Evolutionary conservation across 2,329 filamentous ascomycete species (phyloP), one percentile per base, ranked within the genome.

Genomic region (Daldinia sp.): DNA sequence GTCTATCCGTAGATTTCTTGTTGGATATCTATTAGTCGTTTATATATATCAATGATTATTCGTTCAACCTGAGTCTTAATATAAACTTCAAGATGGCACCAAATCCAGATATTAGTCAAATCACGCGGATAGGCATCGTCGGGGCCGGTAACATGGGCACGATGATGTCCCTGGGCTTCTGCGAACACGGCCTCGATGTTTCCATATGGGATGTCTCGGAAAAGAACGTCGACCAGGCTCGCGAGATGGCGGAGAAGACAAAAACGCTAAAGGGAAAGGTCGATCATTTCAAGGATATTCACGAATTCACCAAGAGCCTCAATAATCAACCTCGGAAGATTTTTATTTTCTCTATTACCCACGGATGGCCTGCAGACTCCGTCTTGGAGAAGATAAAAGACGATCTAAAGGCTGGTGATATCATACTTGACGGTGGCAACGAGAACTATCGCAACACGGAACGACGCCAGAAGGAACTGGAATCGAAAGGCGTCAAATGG

Each of bases 401-500:
- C 59, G 87, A 85, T 63, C 77, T 92, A 3, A 79, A 82, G 15
- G 78, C 79, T 43, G 85, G 85, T 11, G 89, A 92, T 71, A 85
- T 91, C 52, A 86, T 92, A 56, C 80, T 92, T 29, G 89, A 91
- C 71, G 87, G 85, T 8, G 86, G 85, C 0, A 92, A 91, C 69
- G 88, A 92, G 74, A 81, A 89, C 71, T 91, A 86, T 75, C 76
- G 81, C 32, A 86, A 85, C 47, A 91, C 89, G 0, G 85, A 92
- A 71, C 74, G 86, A 9, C 78, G 88, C 35, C 88, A 91, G 70
- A 79, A 79, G 27, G 83, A 85, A 57, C 82, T 87, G 39, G 78
- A 81, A 1, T 77, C 80, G 0, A 80, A 83, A 21, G 87, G 86
- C 0, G 81, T 91, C n/a, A 79, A 81, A 35, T 91, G 89, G 73